Base-by-base conservation (phyloP, 305 asterid species). In the Rubia tinctorum region DNA sequence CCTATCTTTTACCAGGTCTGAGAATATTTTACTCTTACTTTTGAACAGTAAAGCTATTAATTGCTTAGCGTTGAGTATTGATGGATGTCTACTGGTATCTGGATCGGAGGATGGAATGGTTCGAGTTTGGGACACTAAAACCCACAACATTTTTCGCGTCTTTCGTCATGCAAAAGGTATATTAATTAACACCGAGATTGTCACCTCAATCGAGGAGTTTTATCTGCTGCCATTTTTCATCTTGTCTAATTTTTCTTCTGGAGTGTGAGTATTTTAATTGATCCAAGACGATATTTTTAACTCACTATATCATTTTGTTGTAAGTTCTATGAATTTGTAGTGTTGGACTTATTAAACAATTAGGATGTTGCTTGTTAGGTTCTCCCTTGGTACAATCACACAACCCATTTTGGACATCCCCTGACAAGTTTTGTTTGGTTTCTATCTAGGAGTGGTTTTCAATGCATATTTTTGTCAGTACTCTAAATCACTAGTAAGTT, bases 91-190 rank as follows among this genome's bases (percentile, higher is more conserved):
- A 51, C 81, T 94, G 80, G 85, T 87, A 59, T 90, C 96, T 82
- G 97, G 96, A 73, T 89, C 97, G 60, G 96, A 90, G 79, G 96
- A 94, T 85, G 99, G 98, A 73, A 84, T 87, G 90, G 73, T 94
- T 76, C 86, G 97, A 80, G 90, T 90, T 72, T 91, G 96, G 97
- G 90, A 91, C 78, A 88, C 97, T 47, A 87, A 82, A 81, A 86
- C 85, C 58, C 82, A 82, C 72, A 92, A 81, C 78, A 89, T 88
- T 42, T 56, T 69, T 75, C 98, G 91, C 7, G 82, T 83, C 70
- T 83, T 89, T 61, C 86, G 82, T 78, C 95, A 90, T 66, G 77
- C 93, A 56, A 92, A 92, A 87, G 99, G 98, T 90, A 85, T 72
- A 67, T 34, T 45, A 18, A 37, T 43, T 64, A 34, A 34, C 47